Evolutionary conservation across 495 filamentous ascomycete genomes (phyloP).

Genomic region (Darksidea phi): DNA sequence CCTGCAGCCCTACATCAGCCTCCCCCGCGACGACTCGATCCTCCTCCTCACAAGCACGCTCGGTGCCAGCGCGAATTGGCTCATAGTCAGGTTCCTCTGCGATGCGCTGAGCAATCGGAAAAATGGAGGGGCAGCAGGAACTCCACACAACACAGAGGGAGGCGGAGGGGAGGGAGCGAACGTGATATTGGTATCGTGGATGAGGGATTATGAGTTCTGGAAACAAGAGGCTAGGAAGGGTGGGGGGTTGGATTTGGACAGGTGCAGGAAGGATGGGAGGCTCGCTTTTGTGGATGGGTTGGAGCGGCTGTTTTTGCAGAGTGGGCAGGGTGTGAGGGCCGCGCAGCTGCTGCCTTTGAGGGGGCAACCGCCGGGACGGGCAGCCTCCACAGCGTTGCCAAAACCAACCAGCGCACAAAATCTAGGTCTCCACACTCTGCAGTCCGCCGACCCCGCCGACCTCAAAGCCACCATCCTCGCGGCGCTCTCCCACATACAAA

Average conservation of each 20-base stretch:
- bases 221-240: constrained; percentile 40
- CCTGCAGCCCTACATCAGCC: constrained; percentile 62
- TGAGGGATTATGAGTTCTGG: constrained; percentile 78
- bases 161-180: constrained; percentile 31
- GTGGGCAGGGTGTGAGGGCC: neutral
- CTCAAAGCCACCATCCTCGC: constrained; percentile 18
- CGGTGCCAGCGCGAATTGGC: constrained; percentile 45
- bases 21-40: constrained; percentile 53
- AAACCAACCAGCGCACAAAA: no score
- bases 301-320: neutral
- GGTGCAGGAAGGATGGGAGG: constrained; percentile 53
- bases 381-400: no score
- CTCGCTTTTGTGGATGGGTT: constrained; percentile 72
- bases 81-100: constrained; percentile 52
- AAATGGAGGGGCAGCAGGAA: no score
- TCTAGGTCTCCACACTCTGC: constrained; percentile 7
- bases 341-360: neutral
- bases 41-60: constrained; percentile 64
- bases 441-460: constrained; percentile 13
- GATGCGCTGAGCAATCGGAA: constrained; percentile 46
- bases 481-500: constrained; percentile 20
- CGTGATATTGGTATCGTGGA: constrained; percentile 78
- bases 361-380: neutral
- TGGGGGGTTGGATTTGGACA: constrained; percentile 66
- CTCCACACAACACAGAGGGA: neutral